Evolutionary conservation across 169 alveolate species (phyloP).

Genomic region (Besnoitia besnoiti): DNA sequence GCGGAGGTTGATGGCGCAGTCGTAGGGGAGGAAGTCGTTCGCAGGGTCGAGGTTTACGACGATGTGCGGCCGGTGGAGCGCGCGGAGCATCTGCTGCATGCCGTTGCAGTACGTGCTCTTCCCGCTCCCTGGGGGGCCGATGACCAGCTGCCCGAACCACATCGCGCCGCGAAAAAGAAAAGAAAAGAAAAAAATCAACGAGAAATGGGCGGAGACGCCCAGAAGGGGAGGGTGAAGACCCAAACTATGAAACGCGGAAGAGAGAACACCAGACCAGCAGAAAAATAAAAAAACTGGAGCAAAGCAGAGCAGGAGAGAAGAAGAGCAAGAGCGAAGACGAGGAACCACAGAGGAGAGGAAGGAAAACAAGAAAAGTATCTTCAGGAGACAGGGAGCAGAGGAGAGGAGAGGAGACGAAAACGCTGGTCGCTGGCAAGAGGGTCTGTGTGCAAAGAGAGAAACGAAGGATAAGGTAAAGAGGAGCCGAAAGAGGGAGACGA

Average conservation of each 20-base stretch:
- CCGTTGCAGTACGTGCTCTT: constrained; percentile 94
- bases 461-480: background rate
- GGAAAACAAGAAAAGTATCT: no score
- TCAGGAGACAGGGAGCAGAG: no score
- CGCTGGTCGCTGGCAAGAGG: no score
- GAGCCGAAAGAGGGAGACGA: background rate
- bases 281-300: background rate
- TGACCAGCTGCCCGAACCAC: constrained; percentile 89
- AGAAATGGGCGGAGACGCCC: background rate
- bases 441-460: background rate
- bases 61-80: constrained; percentile 80
- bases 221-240: no score
- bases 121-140: constrained; percentile 97
- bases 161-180: constrained; percentile 39
- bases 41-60: constrained; percentile 93
- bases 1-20: constrained; percentile 88
- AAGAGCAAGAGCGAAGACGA: background rate
- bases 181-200: background rate
- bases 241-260: no score
- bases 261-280: no score
- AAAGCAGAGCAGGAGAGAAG: background rate
- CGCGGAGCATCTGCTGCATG: constrained; percentile 84
- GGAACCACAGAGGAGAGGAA: background rate
- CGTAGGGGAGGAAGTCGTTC: constrained; percentile 85
- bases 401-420: no score